Evolutionary conservation across 2,329 filamentous ascomycete genomes (phyloP).

Genomic region (Aspergillus aculeatinus): DNA sequence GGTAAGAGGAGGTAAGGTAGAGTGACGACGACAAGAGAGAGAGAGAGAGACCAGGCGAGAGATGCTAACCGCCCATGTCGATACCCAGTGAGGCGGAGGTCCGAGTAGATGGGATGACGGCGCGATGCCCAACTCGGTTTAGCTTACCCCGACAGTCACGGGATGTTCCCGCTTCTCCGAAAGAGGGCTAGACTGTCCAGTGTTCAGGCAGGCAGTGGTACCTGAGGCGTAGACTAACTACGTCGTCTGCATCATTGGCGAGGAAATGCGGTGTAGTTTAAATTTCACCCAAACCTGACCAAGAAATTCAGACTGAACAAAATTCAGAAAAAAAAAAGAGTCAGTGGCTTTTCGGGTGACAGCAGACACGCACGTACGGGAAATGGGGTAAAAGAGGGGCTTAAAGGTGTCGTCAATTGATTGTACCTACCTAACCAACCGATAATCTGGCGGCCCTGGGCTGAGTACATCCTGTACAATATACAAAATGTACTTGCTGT

Average conservation of each 20-base stretch:
- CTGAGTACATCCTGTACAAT: too few relatives aligned
- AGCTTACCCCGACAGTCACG: constrained; percentile 31
- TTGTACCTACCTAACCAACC: not conserved
- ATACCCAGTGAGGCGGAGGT: constrained; percentile 27
- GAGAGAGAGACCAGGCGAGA: constrained; percentile 9
- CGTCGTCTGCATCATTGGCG: not conserved
- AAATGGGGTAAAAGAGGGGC: not conserved
- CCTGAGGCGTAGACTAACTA: not conserved
- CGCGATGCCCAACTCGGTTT: constrained; percentile 24
- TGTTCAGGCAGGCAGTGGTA: not conserved
- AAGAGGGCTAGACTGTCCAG: not conserved
- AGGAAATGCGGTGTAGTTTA: not conserved
- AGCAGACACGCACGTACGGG: constrained; percentile 2
- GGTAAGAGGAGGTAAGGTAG: constrained; percentile 15
- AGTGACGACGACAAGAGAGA: constrained; percentile 18
- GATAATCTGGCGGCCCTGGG: too few relatives aligned
- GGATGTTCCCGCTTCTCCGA: constrained; percentile 19
- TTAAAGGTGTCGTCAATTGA: not conserved
- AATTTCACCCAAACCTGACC: not conserved
- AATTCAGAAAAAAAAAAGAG: not conserved
- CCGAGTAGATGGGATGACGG: constrained; percentile 23
- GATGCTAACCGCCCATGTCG: constrained; percentile 11
- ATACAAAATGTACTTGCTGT: too few relatives aligned
- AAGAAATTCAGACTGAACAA: not conserved
- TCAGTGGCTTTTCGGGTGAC: constrained; percentile 4